Evolutionary conservation across 2,329 filamentous ascomycete species (phyloP).

Genomic region (Aspergillus brunneoviolaceus): DNA sequence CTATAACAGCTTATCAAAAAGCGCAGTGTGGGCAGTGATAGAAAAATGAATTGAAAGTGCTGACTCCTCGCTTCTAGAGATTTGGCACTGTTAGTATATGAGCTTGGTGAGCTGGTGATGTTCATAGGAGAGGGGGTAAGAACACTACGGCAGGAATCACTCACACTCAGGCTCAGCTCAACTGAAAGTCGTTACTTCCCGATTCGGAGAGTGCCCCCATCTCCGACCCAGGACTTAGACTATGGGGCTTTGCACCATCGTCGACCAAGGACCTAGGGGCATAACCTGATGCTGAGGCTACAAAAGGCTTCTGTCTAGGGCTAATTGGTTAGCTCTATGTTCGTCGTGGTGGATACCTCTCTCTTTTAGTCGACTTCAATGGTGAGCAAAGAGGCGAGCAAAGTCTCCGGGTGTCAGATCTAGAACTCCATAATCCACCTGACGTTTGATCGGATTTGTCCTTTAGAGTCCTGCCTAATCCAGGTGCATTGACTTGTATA

Average conservation of each 20-base stretch:
- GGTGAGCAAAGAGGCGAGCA: neutral
- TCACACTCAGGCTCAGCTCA: no score
- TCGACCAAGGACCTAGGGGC: neutral
- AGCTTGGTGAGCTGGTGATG: neutral
- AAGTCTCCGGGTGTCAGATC: neutral
- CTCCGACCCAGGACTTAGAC: neutral
- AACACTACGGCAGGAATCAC: neutral
- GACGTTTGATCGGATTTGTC: neutral
- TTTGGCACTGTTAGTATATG: neutral
- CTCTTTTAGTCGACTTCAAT: neutral
- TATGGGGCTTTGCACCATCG: neutral
- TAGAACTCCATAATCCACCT: neutral
- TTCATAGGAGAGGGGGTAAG: neutral
- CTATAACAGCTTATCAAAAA: neutral
- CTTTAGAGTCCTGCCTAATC: neutral
- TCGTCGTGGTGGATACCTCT: neutral
- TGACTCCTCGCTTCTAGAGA: neutral
- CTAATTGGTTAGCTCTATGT: neutral
- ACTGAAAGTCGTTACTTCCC: neutral
- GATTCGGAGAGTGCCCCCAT: neutral
- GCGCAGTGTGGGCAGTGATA: neutral
- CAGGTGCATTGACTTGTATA: neutral
- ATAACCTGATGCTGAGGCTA: neutral
- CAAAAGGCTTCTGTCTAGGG: no score
- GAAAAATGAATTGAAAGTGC: no score